These are phyloP conservation scores for Paraconiothyrium brasiliense DNA, from an alignment of 2,329 filamentous ascomycete species.

Conservation along the genomic window DNA sequence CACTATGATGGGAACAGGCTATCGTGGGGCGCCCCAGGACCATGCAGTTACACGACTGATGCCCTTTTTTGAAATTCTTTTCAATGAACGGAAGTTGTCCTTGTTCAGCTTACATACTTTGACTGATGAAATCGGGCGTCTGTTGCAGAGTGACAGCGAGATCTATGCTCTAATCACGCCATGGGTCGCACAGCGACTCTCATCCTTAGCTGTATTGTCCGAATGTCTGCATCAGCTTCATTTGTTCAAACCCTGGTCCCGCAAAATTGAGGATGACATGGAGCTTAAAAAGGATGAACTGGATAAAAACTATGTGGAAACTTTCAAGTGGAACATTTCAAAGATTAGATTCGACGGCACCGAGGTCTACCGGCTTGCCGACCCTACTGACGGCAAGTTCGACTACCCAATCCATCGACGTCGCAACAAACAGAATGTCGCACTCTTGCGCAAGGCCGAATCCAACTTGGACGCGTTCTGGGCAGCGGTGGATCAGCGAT, in stretches of 20 bases:
- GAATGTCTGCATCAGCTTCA: conserved; percentile 5
- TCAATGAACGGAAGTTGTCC: neutral
- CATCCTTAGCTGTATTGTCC: conserved; percentile 58
- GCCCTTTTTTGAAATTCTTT: too few species aligned
- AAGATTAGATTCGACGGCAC: neutral
- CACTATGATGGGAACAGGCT: too few species aligned
- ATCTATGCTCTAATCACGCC: conserved; percentile 52
- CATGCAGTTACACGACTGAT: too few species aligned
- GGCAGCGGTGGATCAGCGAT: neutral
- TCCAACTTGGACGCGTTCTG: conserved; percentile 52
- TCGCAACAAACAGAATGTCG: conserved; percentile 57
- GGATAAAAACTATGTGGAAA: neutral
- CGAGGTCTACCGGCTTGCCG: conserved; percentile 11
- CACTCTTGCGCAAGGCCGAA: conserved; percentile 59
- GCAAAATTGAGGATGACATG: too few species aligned
- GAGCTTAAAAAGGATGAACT: neutral
- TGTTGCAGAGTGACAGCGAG: conserved; percentile 51
- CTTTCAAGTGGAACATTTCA: neutral
- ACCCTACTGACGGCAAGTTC: conserved; percentile 55
- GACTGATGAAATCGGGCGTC: conserved; percentile 61
- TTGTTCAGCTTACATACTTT: conserved; percentile 44
- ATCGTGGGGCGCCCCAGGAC: too few species aligned
- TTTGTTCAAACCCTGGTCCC: too few species aligned
- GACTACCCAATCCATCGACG: conserved; percentile 60
- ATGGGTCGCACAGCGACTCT: conserved; percentile 49